Percentiles rank a stretch among this genome's conserved stretches.
Conservation (phyloP, 2,329 filamentous ascomycete species). For the Cladosporium sp. region DNA sequence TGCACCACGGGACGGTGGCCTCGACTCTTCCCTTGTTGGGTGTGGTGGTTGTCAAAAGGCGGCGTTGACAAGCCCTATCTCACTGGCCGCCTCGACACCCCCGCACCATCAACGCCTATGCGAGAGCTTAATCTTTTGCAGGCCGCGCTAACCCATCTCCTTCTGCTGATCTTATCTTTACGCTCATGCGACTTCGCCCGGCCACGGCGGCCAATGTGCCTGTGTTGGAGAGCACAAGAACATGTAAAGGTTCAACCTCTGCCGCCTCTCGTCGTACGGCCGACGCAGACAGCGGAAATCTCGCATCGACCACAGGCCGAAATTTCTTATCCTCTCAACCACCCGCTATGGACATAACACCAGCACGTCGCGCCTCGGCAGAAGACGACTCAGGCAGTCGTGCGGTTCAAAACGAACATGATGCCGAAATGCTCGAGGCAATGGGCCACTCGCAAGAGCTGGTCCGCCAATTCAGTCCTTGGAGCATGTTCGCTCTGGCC, state of each 20-base stretch:
- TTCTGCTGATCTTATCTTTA: background rate
- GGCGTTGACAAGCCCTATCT: too few relatives aligned
- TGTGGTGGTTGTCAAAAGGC: too few relatives aligned
- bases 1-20: too few relatives aligned
- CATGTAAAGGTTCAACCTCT: conserved; percentile 5
- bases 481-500: conserved; percentile 55
- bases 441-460: conserved; percentile 42
- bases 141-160: background rate
- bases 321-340: conserved; percentile 1
- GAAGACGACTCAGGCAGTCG: background rate
- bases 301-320: background rate
- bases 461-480: conserved; percentile 47
- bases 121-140: background rate
- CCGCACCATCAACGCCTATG: background rate
- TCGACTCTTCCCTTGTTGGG: too few relatives aligned
- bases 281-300: background rate
- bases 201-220: conserved; percentile 7
- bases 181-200: background rate
- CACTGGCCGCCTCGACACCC: background rate
- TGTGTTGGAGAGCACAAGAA: background rate
- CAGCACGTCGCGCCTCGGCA: background rate
- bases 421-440: conserved; percentile 38
- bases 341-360: conserved; percentile 5
- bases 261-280: background rate
- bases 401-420: conserved; percentile 17